Conservation (phyloP, 2,329 filamentous ascomycete genomes). For the Bipolaris sorokiniana region DNA sequence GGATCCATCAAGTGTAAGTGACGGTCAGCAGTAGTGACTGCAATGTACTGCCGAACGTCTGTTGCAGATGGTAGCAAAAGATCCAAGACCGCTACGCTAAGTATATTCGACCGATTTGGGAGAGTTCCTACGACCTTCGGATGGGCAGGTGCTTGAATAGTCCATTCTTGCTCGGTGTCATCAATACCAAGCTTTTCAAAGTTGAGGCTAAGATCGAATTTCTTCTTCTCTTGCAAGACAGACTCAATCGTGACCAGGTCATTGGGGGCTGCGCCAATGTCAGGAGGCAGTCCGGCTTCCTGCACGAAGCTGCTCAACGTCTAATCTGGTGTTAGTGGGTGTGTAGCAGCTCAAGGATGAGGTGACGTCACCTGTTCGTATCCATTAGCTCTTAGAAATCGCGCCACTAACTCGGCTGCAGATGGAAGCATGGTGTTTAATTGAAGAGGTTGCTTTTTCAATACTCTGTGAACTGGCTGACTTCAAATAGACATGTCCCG, state of each 20-base stretch:
- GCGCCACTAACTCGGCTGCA: constrained; percentile 51
- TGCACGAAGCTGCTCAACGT: constrained; percentile 64
- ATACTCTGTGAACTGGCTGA: not conserved
- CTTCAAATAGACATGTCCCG: not conserved
- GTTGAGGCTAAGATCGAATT: constrained; percentile 60
- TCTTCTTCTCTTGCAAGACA: constrained; percentile 66
- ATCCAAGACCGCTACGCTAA: constrained; percentile 55
- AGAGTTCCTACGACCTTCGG: constrained; percentile 52
- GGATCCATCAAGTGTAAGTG: constrained; percentile 56
- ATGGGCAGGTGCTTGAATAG: constrained; percentile 53
- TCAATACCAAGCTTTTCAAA: constrained; percentile 62
- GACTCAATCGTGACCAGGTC: constrained; percentile 63
- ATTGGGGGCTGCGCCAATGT: constrained; percentile 54
- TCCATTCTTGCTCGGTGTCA: constrained; percentile 55
- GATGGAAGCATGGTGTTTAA: constrained; percentile 41
- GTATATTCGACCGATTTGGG: constrained; percentile 60
- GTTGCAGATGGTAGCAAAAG: constrained; percentile 33
- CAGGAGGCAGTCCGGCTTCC: constrained; percentile 61
- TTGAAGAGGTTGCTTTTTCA: too few relatives aligned
- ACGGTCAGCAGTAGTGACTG: constrained; percentile 48
- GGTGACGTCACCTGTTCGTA: constrained; percentile 48
- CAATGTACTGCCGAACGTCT: constrained; percentile 33
- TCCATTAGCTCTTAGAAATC: constrained; percentile 49
- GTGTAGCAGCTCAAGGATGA: not conserved
- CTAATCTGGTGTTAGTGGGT: constrained; percentile 41